Percentiles rank a stretch among this genome's conserved stretches.
These are phyloP conservation scores for Eudorina sp. DNA, from an alignment of 139 green algal species.

Conservation along the genomic window DNA sequence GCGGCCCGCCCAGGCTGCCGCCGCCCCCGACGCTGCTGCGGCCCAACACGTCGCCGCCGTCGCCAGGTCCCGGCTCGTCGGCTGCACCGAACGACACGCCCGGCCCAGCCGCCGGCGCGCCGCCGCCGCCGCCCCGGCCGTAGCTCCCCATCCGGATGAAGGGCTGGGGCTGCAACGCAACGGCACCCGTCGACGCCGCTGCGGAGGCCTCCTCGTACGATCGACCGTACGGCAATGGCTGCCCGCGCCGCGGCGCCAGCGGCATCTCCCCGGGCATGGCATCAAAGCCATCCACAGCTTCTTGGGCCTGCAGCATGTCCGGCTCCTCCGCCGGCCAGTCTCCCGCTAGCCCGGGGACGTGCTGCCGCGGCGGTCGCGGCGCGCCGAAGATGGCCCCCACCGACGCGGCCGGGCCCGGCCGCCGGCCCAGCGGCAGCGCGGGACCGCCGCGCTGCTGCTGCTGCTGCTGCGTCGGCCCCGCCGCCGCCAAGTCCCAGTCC, in stretches of 20 bases:
- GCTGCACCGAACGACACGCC: no score
- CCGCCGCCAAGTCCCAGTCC: not conserved
- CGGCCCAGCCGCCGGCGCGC: not conserved
- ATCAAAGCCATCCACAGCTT: not conserved
- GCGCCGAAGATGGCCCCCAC: not conserved
- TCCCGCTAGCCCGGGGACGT: not conserved
- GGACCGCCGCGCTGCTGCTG: not conserved
- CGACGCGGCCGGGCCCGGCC: not conserved
- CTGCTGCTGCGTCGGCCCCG: not conserved
- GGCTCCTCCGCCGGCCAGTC: not conserved
- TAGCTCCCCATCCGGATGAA: not conserved
- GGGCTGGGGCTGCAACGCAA: not conserved
- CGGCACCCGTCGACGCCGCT: not conserved
- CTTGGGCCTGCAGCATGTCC: not conserved
- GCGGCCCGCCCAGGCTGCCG: no score
- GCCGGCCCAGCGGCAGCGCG: not conserved
- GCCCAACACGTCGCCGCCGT: no score
- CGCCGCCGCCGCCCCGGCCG: not conserved
- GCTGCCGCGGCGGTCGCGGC: not conserved
- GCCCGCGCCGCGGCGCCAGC: not conserved
- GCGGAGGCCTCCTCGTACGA: slow-evolving; percentile 5
- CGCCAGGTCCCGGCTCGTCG: no score
- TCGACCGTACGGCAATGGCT: not conserved
- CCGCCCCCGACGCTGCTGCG: no score
- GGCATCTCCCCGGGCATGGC: not conserved